Base-by-base conservation (phyloP, 108 stramenopile species). In the Aureococcus anophagefferens region DNA sequence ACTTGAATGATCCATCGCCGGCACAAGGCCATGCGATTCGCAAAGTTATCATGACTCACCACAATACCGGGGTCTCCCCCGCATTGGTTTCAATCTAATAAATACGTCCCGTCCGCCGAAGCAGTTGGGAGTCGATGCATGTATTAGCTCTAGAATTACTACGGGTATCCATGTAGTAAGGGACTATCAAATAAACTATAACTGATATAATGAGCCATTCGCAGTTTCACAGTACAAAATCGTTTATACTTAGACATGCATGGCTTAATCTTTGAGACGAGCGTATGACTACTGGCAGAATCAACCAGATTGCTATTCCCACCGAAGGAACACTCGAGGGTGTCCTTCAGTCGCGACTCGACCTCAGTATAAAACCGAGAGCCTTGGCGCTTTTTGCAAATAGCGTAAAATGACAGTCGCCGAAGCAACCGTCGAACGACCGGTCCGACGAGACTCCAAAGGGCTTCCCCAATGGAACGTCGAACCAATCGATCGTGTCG, bases 131-230 rank as follows among this genome's bases (percentile, higher is more conserved):
- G 72, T 93, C 89, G 80, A 84, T 85, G 93, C 91, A 89, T 90
- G 90, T 92, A 91, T 92, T 94, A 94, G 90, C 91, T 94, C 90
- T 91, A 92, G 91, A 93, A 91, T 93, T 93, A 92, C 92, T 90
- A 93, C 93, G 87, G 92, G 86, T 93, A 94, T 94, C 93, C 94
- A 93, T 90, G 88, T 93, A 93, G 89, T 88, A 91, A 92, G 89
- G 90, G 89, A 94, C 87, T 91, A 91, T 94, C 94, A 94, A 95
- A 94, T 89, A 91, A 94, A 94, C 87, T 87, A 94, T 90, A 90
- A 95, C 94, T 97, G 95, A 94, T 97, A 93, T 97, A 97, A 97
- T 97, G 96, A 97, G 96, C 86, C 86, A 84, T 84, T 85, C 86
- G 86, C 86, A 84, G 86, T 84, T 84, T 86, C 86, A 83, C 81